Evolutionary conservation across 1,139 yeast genomes (phyloP).

Genomic region (Suhomyces coccinellae): DNA sequence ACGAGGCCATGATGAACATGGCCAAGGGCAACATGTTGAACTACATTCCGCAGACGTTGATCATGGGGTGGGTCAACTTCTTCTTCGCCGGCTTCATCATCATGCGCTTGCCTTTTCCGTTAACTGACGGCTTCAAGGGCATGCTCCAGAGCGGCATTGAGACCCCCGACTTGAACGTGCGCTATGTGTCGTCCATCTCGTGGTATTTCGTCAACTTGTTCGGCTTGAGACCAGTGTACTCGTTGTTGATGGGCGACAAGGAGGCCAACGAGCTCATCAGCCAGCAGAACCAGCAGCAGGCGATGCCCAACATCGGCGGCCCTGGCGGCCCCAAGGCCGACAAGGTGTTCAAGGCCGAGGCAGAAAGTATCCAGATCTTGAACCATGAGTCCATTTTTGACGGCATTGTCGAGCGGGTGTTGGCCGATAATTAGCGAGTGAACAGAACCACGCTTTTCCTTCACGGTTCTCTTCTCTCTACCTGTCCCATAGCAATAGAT

Average conservation of each 20-base stretch:
- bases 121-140: conserved; percentile 84
- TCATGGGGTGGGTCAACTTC: conserved; percentile 96
- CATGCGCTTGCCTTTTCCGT: conserved; percentile 59
- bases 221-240: conserved; percentile 81
- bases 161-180: conserved; percentile 81
- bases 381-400: conserved; percentile 55
- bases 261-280: conserved; percentile 52
- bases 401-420: conserved; percentile 65
- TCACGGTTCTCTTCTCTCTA: too few relatives aligned
- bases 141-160: conserved; percentile 89
- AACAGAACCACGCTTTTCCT: too few relatives aligned
- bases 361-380: conserved; percentile 73
- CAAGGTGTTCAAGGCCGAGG: conserved; percentile 65
- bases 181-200: conserved; percentile 96
- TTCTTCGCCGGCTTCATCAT: conserved; percentile 91
- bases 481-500: too few relatives aligned
- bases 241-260: conserved; percentile 62
- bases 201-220: conserved; percentile 93
- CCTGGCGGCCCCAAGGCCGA: conserved; percentile 63
- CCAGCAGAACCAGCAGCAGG: conserved; percentile 47
- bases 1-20: conserved; percentile 78
- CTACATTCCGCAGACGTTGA: conserved; percentile 86
- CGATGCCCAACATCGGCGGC: conserved; percentile 43
- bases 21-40: conserved; percentile 79
- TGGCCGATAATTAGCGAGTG: conserved; percentile 19